Evolutionary conservation across 352 stramenopile species (phyloP), one percentile per base, ranked within the genome.

Genomic region (Globisporangium cystogenes): DNA sequence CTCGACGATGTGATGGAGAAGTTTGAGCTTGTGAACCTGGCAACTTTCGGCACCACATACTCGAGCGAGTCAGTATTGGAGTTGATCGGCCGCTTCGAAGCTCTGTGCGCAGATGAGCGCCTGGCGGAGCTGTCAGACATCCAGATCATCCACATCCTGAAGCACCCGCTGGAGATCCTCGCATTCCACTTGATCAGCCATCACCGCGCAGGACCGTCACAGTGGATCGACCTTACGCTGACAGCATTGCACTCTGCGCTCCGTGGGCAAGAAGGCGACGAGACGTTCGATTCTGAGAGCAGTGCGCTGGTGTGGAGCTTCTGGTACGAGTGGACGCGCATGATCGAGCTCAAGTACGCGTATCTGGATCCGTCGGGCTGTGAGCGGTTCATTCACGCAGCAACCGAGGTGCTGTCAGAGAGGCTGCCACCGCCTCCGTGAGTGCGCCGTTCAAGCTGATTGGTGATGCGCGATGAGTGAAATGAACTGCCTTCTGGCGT

Each of bases 321-420:
- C 37, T 53, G 49, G 48, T 42, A 36, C 29, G 56, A 51, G 41
- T 83, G 68, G 67, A 43, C 56, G 21, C 57, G 72, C 43, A 64
- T 72, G 41, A 76, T 83, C 62, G 37, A 72, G 23, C 55, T 81
- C 46, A 83, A 70, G 48, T 79, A 77, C 40, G 73, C 71, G 53
- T 77, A 74, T 33, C n/a, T 77, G 12, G 52, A 73, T 15, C 54
- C 48, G 18, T 36, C 57, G 18, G 57, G 70, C 11, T 81, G 73
- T 16, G 49, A 37, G 26, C 53, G 53, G 27, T 42, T 62, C 29
- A 18, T 59, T 20, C 26, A 20, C 7, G 53, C 53, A 15, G 40
- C 39, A 24, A 61, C 47, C 3, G 27, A 51, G 2, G 24, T 36
- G 15, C 10, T 65, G 11, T 27, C 41, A 18, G 48, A 5, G 7